Conservation (phyloP, 75 land plant genomes). For the Pinus taeda region DNA sequence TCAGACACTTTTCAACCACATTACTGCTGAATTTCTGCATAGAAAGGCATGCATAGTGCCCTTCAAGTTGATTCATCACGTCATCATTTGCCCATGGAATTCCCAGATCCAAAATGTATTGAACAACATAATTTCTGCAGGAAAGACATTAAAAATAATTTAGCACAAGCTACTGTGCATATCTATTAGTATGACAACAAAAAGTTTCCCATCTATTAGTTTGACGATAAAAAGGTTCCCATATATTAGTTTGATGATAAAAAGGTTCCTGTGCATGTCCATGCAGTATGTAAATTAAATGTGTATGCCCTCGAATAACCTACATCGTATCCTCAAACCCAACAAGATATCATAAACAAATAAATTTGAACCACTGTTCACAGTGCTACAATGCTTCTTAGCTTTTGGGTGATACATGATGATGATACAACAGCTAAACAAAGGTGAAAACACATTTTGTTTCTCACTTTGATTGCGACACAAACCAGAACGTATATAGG, state of each 20-base stretch:
- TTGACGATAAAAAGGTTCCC: too few species aligned
- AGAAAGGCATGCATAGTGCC: constrained; percentile 50
- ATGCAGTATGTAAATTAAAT: not conserved
- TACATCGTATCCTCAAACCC: not conserved
- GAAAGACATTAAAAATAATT: constrained; percentile 5
- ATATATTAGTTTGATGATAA: too few species aligned
- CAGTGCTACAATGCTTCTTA: not conserved
- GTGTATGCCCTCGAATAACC: not conserved
- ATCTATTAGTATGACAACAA: too few species aligned
- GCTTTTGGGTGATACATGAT: not conserved
- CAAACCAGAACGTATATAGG: not conserved
- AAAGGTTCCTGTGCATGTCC: not conserved
- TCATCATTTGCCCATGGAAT: constrained; percentile 44
- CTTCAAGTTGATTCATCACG: constrained; percentile 56
- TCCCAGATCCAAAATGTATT: constrained; percentile 48
- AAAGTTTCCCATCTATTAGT: too few species aligned
- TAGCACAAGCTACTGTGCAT: not conserved
- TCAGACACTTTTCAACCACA: constrained; percentile 86
- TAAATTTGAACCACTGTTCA: not conserved
- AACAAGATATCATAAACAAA: constrained; percentile 5
- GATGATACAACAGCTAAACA: too few species aligned
- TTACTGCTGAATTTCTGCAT: constrained; percentile 82
- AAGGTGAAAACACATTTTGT: too few species aligned
- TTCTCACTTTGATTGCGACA: not conserved
- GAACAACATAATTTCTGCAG: constrained; percentile 86